These are phyloP conservation scores for Ambrosia trifida DNA, from an alignment of 129 eudicot genomes.

Conservation along the genomic window DNA sequence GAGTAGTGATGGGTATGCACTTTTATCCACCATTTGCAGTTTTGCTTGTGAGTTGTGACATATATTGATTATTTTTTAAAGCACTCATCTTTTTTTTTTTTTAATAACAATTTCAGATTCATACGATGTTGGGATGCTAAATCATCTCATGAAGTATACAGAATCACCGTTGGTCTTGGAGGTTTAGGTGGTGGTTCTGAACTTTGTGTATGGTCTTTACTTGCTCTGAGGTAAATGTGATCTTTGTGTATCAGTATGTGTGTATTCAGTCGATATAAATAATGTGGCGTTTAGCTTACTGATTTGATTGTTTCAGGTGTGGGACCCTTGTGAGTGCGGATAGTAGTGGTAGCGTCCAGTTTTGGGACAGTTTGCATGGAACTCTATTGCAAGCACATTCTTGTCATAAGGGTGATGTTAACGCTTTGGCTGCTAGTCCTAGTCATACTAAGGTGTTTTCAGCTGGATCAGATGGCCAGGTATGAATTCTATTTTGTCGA, in stretches of 20 bases:
- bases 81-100: not conserved
- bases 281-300: not conserved
- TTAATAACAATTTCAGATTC: conserved; percentile 44
- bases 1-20: conserved; percentile 88
- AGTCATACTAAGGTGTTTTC: conserved; percentile 78
- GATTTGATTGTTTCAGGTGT: conserved; percentile 42
- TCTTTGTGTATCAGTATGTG: not conserved
- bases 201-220: conserved; percentile 89
- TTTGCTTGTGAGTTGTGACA: not conserved
- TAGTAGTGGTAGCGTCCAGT: conserved; percentile 88
- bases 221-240: conserved; percentile 69
- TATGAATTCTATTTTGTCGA: conserved; percentile 23
- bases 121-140: conserved; percentile 89
- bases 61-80: not conserved
- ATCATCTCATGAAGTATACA: conserved; percentile 64
- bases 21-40: not conserved
- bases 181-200: conserved; percentile 73
- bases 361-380: conserved; percentile 89
- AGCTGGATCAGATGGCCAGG: conserved; percentile 99
- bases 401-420: conserved; percentile 84
- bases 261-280: not conserved
- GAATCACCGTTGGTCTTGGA: conserved; percentile 87
- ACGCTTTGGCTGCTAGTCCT: conserved; percentile 82
- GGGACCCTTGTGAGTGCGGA: conserved; percentile 92
- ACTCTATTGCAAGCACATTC: conserved; percentile 90